phyloP scores from a whole-genome alignment of 768 basidiomycete genomes.

The Mycena sanguinolenta region DNA sequence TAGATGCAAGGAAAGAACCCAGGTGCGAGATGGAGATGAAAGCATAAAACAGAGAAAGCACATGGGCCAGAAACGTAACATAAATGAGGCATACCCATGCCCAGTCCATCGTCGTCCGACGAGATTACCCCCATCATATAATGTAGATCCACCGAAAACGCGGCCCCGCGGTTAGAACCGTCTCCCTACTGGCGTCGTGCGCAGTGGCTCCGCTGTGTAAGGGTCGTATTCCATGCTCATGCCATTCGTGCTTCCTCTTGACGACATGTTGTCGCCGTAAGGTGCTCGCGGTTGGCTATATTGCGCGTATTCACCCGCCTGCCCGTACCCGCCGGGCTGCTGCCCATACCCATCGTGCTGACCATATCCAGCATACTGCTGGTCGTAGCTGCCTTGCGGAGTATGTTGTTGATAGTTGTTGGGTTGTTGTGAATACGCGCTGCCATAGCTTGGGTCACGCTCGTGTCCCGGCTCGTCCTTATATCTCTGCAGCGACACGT shows the following conservation, averaged over 20 bases:
- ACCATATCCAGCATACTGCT: slow-evolving; percentile 2
- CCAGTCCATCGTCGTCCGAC: slow-evolving; percentile 25
- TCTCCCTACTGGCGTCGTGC: slow-evolving; percentile 33
- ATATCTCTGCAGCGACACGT: slow-evolving; percentile 16
- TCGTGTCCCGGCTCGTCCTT: slow-evolving; percentile 28
- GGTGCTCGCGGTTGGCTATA: slow-evolving; percentile 28
- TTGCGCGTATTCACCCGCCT: slow-evolving; percentile 12
- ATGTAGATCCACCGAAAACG: slow-evolving; percentile 1
- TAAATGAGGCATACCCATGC: slow-evolving; percentile 5
- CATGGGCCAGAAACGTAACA: slow-evolving; percentile 13
- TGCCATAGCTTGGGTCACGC: slow-evolving; percentile 20
- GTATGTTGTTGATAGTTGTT: background rate
- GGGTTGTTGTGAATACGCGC: slow-evolving; percentile 13
- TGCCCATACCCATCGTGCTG: slow-evolving; percentile 8
- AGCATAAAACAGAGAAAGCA: slow-evolving; percentile 21
- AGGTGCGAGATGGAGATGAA: slow-evolving; percentile 8
- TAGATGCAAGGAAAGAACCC: background rate
- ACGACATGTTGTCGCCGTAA: slow-evolving; percentile 22
- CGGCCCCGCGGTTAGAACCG: slow-evolving; percentile 18
- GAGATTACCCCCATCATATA: slow-evolving; percentile 27
- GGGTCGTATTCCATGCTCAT: slow-evolving; percentile 32
- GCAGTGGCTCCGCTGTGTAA: slow-evolving; percentile 34
- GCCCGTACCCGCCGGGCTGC: slow-evolving; percentile 19
- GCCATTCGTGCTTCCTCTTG: slow-evolving; percentile 10
- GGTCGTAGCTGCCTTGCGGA: background rate